These are phyloP conservation scores for Pleurotus eryngii DNA, from an alignment of 768 basidiomycete species.

Conservation along the genomic window DNA sequence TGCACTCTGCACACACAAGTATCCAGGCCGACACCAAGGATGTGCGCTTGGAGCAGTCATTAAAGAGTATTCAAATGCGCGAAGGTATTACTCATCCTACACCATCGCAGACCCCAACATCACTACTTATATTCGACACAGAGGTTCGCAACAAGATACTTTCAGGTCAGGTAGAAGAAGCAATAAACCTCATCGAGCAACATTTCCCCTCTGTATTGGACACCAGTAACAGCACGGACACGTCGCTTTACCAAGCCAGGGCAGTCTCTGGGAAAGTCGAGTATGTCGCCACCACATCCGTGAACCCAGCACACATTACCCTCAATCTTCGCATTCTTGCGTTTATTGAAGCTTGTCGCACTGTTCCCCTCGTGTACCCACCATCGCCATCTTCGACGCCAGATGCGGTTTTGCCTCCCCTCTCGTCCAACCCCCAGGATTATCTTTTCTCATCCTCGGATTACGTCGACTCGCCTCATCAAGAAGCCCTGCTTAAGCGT, in stretches of 20 bases:
- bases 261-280: constrained; percentile 33
- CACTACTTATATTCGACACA: constrained; percentile 24
- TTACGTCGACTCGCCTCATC: constrained; percentile 28
- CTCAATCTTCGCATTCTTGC: constrained; percentile 85
- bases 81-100: constrained; percentile 41
- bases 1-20: constrained; percentile 22
- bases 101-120: neutral
- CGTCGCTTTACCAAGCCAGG: constrained; percentile 15
- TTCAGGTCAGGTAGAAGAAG: constrained; percentile 71
- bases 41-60: constrained; percentile 30
- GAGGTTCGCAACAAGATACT: constrained; percentile 72
- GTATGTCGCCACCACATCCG: constrained; percentile 58
- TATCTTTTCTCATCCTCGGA: neutral
- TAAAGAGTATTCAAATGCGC: constrained; percentile 48
- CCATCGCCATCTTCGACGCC: constrained; percentile 15
- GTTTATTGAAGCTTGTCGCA: constrained; percentile 85
- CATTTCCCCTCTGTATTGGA: constrained; percentile 76
- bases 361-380: constrained; percentile 54
- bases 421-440: constrained; percentile 5
- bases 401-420: constrained; percentile 7
- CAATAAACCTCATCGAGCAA: constrained; percentile 58
- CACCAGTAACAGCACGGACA: constrained; percentile 13
- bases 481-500: constrained; percentile 46
- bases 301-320: constrained; percentile 69
- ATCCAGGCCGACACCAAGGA: constrained; percentile 10